These are phyloP conservation scores for Penicillium hordei DNA, from an alignment of 2,329 filamentous ascomycete species.

Conservation along the genomic window DNA sequence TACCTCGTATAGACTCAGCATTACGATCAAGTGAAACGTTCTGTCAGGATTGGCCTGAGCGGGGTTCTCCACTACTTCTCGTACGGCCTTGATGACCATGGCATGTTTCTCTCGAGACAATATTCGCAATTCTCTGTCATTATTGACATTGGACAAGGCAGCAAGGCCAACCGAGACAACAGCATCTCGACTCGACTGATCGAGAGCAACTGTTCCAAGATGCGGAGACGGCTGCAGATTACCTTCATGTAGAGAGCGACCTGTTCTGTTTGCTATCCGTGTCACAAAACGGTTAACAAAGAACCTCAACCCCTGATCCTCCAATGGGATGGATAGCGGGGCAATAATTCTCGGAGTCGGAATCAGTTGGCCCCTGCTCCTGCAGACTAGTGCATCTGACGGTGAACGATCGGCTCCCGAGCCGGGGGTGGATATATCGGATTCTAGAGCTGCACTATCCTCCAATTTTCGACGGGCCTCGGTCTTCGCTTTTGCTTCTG, in stretches of 20 bases:
- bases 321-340: conserved; percentile 13
- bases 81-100: conserved; percentile 16
- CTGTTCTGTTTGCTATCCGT: conserved; percentile 1
- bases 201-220: conserved; percentile 6
- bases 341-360: conserved; percentile 8
- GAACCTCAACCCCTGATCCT: conserved; percentile 25
- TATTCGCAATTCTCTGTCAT: conserved; percentile 16
- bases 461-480: conserved; percentile 16
- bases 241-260: not conserved
- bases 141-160: conserved; percentile 27
- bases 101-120: conserved; percentile 25
- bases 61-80: conserved; percentile 18
- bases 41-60: conserved; percentile 12
- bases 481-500: conserved; percentile 21
- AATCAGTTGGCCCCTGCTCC: not conserved
- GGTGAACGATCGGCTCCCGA: not conserved
- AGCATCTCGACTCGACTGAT: conserved; percentile 22
- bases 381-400: conserved; percentile 1
- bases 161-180: conserved; percentile 26
- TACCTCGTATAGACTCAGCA: conserved; percentile 28
- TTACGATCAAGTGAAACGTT: conserved; percentile 22
- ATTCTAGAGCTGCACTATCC: conserved; percentile 1
- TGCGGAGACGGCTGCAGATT: not conserved
- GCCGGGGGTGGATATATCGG: not conserved
- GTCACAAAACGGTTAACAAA: conserved; percentile 26